These are phyloP conservation scores for Gossypium raimondii DNA, from an alignment of 345 rosid species.

Conservation along the genomic window DNA sequence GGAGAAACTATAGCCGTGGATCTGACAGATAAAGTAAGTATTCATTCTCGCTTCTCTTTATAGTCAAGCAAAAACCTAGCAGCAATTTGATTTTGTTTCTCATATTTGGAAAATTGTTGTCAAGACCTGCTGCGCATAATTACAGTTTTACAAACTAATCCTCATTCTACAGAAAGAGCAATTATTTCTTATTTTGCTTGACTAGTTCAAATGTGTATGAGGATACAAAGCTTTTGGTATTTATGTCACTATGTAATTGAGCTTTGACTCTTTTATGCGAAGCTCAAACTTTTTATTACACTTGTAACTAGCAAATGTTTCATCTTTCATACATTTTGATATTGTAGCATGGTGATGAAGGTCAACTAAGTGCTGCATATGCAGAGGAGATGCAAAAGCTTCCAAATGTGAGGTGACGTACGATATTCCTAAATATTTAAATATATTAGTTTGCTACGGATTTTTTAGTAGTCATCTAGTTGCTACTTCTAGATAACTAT, in stretches of 20 bases:
- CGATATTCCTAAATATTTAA: slow-evolving; percentile 15
- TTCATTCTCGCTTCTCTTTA: slow-evolving; percentile 14
- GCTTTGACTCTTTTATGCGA: background rate
- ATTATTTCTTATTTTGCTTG: background rate
- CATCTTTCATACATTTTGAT: slow-evolving; percentile 6
- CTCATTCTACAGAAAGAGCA: background rate
- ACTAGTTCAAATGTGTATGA: background rate
- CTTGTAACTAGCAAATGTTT: slow-evolving; percentile 12
- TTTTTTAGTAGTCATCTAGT: background rate
- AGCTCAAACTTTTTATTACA: background rate
- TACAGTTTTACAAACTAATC: background rate
- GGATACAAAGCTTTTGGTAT: background rate
- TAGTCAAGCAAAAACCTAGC: slow-evolving; percentile 8
- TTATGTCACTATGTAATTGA: background rate
- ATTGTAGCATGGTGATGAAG: slow-evolving; percentile 86
- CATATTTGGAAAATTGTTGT: slow-evolving; percentile 3
- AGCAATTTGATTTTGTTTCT: background rate
- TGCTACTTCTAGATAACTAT: background rate
- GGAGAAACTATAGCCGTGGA: slow-evolving; percentile 71
- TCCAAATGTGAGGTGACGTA: slow-evolving; percentile 79
- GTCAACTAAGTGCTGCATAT: slow-evolving; percentile 69
- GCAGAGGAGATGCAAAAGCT: slow-evolving; percentile 75
- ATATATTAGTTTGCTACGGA: background rate
- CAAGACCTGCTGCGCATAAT: background rate
- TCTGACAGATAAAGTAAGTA: slow-evolving; percentile 71